These are phyloP conservation scores for Venturiaceae sp. DNA, from an alignment of 2,329 filamentous ascomycete species.

Conservation along the genomic window DNA sequence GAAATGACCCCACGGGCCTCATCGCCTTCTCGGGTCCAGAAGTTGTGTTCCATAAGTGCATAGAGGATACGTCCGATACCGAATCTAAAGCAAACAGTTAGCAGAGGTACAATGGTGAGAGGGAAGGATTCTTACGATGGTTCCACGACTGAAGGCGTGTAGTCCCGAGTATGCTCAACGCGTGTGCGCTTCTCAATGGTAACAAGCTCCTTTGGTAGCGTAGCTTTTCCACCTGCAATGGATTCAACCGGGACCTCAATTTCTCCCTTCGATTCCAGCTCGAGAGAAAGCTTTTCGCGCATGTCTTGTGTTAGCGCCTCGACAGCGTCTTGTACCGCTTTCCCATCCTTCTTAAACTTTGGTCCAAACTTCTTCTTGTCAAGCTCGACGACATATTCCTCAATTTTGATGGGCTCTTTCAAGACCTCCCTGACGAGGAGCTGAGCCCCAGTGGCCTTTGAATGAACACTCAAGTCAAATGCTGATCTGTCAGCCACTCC, in stretches of 20 bases:
- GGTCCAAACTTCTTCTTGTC: slow-evolving; percentile 96
- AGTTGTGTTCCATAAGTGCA: slow-evolving; percentile 85
- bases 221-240: slow-evolving; percentile 61
- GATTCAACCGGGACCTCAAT: slow-evolving; percentile 65
- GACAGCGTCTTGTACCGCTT: slow-evolving; percentile 71
- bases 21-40: slow-evolving; percentile 80
- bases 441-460: slow-evolving; percentile 81
- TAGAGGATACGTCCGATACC: slow-evolving; percentile 94
- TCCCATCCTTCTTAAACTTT: slow-evolving; percentile 89
- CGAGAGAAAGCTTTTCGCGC: slow-evolving; percentile 67
- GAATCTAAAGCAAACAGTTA: too few species aligned
- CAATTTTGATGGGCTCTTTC: slow-evolving; percentile 65
- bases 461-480: slow-evolving; percentile 87
- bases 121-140: too few species aligned
- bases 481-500: slow-evolving; percentile 93
- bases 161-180: slow-evolving; percentile 77
- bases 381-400: slow-evolving; percentile 81
- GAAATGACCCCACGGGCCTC: slow-evolving; percentile 77
- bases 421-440: slow-evolving; percentile 77
- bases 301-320: slow-evolving; percentile 68
- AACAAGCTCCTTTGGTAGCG: slow-evolving; percentile 70
- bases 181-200: slow-evolving; percentile 76
- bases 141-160: slow-evolving; percentile 92
- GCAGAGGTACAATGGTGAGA: too few species aligned
- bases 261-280: slow-evolving; percentile 64